Conservation (phyloP, 176 grass and related monocot genomes). For the Dendrocalamus sinicus region DNA sequence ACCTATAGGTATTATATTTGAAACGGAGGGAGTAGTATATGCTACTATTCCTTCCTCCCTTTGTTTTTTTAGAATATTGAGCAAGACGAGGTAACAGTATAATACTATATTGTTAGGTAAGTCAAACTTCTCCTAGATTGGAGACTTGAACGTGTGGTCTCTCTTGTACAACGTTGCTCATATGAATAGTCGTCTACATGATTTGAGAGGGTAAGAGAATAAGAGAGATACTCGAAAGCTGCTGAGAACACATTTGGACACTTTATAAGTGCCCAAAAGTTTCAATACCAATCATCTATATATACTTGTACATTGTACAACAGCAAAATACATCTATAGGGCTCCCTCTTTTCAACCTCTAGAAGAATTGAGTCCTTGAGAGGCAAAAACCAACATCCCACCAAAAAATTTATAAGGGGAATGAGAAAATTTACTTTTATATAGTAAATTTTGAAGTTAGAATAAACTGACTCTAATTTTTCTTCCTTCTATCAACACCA, state of each 20-base stretch:
- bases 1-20: too few species aligned
- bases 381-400: neutral
- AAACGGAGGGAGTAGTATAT: neutral
- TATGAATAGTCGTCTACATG: neutral
- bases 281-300: neutral
- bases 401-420: neutral
- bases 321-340: constrained; percentile 2
- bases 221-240: neutral
- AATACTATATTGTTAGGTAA: neutral
- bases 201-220: neutral
- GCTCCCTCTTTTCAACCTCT: neutral
- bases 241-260: neutral
- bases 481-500: neutral
- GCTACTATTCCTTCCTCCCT: neutral
- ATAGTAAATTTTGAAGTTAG: constrained; percentile 31
- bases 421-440: neutral
- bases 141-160: neutral
- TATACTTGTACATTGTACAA: neutral
- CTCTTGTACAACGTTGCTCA: neutral
- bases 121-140: neutral
- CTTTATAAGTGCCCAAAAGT: neutral
- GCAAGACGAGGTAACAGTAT: neutral
- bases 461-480: neutral
- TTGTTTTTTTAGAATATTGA: too few species aligned
- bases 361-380: neutral